Conservation (phyloP, 1,284 basidiomycete species). For the Hypsizygus ulmarius region DNA sequence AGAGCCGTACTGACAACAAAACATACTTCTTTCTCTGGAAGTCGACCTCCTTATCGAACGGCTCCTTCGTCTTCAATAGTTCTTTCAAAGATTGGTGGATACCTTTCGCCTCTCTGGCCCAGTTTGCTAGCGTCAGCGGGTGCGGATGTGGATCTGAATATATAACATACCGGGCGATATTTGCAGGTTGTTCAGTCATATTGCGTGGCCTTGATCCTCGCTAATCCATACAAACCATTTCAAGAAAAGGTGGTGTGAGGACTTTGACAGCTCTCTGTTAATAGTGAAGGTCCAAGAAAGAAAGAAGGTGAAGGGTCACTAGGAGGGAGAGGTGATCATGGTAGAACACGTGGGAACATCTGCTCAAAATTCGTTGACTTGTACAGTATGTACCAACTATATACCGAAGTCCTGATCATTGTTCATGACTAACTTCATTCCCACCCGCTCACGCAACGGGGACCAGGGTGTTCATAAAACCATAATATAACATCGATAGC, state of each 20-base stretch:
- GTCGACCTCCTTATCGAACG: conserved; percentile 83
- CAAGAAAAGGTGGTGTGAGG: conserved; percentile 6
- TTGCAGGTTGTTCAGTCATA: conserved; percentile 39
- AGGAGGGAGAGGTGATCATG: conserved; percentile 15
- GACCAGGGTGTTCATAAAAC: neutral
- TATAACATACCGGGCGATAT: conserved; percentile 38
- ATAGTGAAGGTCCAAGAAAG: neutral
- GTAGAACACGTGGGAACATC: conserved; percentile 23
- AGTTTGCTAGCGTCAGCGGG: conserved; percentile 14
- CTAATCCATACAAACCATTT: conserved; percentile 22
- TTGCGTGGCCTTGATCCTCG: conserved; percentile 14
- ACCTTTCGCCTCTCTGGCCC: conserved; percentile 67
- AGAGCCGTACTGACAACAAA: neutral
- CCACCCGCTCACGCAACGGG: neutral
- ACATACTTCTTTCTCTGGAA: conserved; percentile 80
- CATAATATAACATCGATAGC: neutral
- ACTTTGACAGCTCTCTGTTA: conserved; percentile 6
- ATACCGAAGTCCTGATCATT: neutral
- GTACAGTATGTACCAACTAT: neutral
- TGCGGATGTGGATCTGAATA: conserved; percentile 15
- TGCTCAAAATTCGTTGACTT: neutral
- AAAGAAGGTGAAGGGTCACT: conserved; percentile 14
- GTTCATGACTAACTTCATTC: too few relatives aligned
- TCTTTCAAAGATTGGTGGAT: conserved; percentile 69
- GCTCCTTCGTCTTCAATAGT: conserved; percentile 65